Base-by-base conservation (phyloP, 2,329 filamentous ascomycete species). In the Colletotrichum scovillei region DNA sequence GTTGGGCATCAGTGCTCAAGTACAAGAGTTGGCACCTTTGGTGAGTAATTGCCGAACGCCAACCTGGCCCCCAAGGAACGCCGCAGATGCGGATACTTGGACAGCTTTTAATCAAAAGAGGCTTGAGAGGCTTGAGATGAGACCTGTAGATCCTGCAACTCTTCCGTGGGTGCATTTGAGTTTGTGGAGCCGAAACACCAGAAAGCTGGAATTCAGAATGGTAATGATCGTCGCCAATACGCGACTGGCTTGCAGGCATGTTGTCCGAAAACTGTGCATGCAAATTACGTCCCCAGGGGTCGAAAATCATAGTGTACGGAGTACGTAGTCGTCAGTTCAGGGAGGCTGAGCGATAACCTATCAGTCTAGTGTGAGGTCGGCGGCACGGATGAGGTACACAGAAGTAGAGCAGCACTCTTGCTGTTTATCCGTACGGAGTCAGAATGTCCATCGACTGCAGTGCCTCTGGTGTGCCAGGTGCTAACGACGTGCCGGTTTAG, bases 101-200 rank as follows among this genome's bases (percentile, higher is more conserved):
- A 28, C 57, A 22, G 16, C 32, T 63, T 14, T 28, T 68, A 35
- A 57, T 62, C 46, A 72, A 57, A 49, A 53, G 58, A 62, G 57
- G 63, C 58, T 49, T 49, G 42, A 42, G 58, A 73, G 55, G 70
- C 66, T 63, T 73, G 59, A 73, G 70, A 73, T 73, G 67, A 73
- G 59, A 64, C 70, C 60, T 35, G 60, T 70, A 73, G 70, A 73
- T 73, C 67, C 60, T 70, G 70, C 55, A 46, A 60, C 60, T 65
- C 42, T 69, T 55, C 55, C 53, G 60, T 62, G 42, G 46, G 60
- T 70, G 55, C 60, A 62, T 57, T 70, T 59, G 59, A 60, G 67
- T 69, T 68, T 64, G 60, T 70, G 67, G 70, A 62, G 60, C 67
- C 60, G 67, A 70, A 65, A 73, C 66, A 73, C 64, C 32, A 62